Conservation (phyloP, 495 filamentous ascomycete species). For the Arthonia radiata region DNA sequence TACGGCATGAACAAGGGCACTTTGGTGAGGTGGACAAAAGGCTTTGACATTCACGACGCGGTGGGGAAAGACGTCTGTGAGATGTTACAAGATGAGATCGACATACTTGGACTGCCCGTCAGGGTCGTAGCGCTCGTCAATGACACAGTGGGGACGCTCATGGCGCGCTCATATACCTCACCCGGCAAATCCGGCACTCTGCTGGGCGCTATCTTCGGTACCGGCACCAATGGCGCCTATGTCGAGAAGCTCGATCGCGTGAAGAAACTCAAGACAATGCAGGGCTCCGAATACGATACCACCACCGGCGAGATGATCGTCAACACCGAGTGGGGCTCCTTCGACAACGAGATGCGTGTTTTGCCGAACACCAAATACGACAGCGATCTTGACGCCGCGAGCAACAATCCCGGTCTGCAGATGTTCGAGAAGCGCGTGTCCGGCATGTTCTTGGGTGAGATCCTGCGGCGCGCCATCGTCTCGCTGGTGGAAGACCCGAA, state of each 20-base stretch:
- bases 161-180: constrained; percentile 88
- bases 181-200: constrained; percentile 71
- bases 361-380: constrained; percentile 76
- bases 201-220: constrained; percentile 81
- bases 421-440: constrained; percentile 98
- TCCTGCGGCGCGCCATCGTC: constrained; percentile 53
- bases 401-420: constrained; percentile 82
- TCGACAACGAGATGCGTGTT: constrained; percentile 76
- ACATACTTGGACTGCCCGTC: constrained; percentile 65
- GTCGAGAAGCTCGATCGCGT: constrained; percentile 49
- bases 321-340: constrained; percentile 96
- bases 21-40: constrained; percentile 93
- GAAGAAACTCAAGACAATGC: constrained; percentile 37
- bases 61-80: constrained; percentile 85
- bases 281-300: constrained; percentile 38
- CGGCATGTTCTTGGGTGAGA: constrained; percentile 95
- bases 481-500: constrained; percentile 29
- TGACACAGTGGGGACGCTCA: constrained; percentile 89
- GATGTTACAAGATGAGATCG: constrained; percentile 75
- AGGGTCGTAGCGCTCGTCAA: constrained; percentile 88
- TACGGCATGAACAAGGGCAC: constrained; percentile 79
- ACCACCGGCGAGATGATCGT: constrained; percentile 86
- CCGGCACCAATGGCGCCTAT: constrained; percentile 87
- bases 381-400: constrained; percentile 45
- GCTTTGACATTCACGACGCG: constrained; percentile 82